These are phyloP conservation scores for Oidiodendron maius DNA, from an alignment of 495 filamentous ascomycete species.

Conservation along the genomic window DNA sequence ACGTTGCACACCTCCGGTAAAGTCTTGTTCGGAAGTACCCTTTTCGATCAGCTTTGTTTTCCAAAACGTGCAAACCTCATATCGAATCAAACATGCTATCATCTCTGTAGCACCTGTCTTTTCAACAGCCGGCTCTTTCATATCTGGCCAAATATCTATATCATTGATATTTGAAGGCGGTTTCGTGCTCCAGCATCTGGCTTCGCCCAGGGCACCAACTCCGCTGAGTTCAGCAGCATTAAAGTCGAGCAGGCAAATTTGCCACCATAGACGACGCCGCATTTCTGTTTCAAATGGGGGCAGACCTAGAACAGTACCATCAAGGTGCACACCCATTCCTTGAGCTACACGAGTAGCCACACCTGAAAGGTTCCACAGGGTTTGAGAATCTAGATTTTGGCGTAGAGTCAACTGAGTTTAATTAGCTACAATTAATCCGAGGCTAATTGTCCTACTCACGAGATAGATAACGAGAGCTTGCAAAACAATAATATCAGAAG, in stretches of 20 bases:
- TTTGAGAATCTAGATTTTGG: background rate
- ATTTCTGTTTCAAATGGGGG: background rate
- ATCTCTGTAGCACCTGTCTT: too few relatives aligned
- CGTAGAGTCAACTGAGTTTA: background rate
- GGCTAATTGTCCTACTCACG: background rate
- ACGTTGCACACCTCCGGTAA: too few relatives aligned
- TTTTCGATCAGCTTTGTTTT: too few relatives aligned
- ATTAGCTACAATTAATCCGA: background rate
- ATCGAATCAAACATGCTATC: too few relatives aligned
- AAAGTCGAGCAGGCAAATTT: background rate
- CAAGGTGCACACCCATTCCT: background rate
- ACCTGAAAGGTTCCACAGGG: background rate
- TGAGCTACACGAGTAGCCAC: background rate
- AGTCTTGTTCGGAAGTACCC: too few relatives aligned
- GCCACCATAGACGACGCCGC: background rate
- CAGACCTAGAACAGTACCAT: background rate
- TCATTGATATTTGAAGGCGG: too few relatives aligned
- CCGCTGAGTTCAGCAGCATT: background rate
- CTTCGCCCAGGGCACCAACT: too few relatives aligned
- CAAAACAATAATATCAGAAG: background rate
- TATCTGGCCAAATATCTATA: too few relatives aligned
- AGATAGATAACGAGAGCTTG: background rate
- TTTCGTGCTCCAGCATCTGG: too few relatives aligned
- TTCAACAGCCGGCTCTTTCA: too few relatives aligned
- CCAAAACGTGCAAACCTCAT: too few relatives aligned